Base-by-base conservation (phyloP, 306 rosid species). In the Pyrus communis region DNA sequence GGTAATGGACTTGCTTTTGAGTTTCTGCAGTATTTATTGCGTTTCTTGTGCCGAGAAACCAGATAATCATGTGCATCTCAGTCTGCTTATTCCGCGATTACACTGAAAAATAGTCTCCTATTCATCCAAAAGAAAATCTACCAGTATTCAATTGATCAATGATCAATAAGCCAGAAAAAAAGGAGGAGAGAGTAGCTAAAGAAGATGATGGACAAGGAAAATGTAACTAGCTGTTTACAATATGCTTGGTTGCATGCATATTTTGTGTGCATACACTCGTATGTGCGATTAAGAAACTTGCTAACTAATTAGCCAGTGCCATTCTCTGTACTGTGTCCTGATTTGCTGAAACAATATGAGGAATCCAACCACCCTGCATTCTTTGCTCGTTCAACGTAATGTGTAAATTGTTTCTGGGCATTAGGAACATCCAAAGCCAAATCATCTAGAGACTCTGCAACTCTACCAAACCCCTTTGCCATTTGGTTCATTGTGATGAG, bases 401-500 rank as follows among this genome's bases (percentile, higher is more conserved):
- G 9, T 13, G 67, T 77, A 35, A 86, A 88, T 63, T 90, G 92
- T 14, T 80, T 82, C 35, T 83, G 84, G 70, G 84, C 96, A 86
- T 90, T 88, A 45, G 92, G 96, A 46, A 90, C 96, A 86, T 90
- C 96, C 82, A 90, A 77, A 77, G 92, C 88, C 77, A 88, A 83
- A 77, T 90, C 96, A 80, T 90, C 92, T 45, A 90, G 86, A 59
- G 88, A 78, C 75, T 90, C 96, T n/a, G 80, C 83, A 75, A 90
- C 84, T 68, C 95, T 84, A n/a, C 71, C 87, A 59, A 86, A 90
- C 18, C 96, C 96, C 75, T 86, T 85, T 40, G 54, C 81, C 96
- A 90, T 90, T 82, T 90, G 96, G 43, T 90, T 71, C 84, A 78
- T 80, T 38, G 92, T 90, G 74, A 90, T 90, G 25, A 88, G 79